A percentile compares a stretch with the other conserved stretches of the same genome.
These are phyloP conservation scores for Conoideocrella luteorostrata DNA, from an alignment of 2,329 filamentous ascomycete genomes.

Conservation along the genomic window DNA sequence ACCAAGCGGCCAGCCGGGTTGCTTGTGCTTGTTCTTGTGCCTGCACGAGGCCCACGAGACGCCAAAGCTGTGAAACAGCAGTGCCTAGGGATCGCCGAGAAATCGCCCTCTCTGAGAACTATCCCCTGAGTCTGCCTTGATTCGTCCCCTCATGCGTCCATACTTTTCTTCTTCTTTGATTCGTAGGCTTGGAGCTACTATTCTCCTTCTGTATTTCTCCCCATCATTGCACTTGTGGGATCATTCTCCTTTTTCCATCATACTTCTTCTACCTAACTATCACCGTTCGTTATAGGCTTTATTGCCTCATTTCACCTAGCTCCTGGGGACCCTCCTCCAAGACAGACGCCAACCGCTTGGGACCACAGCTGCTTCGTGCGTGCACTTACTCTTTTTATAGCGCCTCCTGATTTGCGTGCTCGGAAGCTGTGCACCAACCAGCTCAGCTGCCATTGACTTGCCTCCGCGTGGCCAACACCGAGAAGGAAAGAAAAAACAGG, in stretches of 20 bases:
- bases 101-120: conserved; percentile 2
- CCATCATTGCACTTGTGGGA: background rate
- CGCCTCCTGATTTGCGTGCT: background rate
- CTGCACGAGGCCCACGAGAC: background rate
- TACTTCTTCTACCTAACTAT: conserved; percentile 18
- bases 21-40: too few relatives aligned
- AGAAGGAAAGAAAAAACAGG: background rate
- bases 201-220: too few relatives aligned
- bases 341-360: background rate
- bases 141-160: background rate
- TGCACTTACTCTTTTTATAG: background rate
- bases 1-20: too few relatives aligned
- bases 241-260: conserved; percentile 14
- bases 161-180: background rate
- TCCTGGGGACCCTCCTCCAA: background rate
- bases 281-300: conserved; percentile 24
- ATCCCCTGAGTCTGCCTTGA: conserved; percentile 6
- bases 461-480: conserved; percentile 2
- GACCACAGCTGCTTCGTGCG: background rate
- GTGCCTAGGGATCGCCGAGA: conserved; percentile 2
- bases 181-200: background rate
- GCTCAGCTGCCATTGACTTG: background rate
- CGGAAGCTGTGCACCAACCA: background rate
- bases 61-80: background rate
- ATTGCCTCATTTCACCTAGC: background rate